Conservation (phyloP, 495 filamentous ascomycete genomes). For the Neurospora sp. region DNA sequence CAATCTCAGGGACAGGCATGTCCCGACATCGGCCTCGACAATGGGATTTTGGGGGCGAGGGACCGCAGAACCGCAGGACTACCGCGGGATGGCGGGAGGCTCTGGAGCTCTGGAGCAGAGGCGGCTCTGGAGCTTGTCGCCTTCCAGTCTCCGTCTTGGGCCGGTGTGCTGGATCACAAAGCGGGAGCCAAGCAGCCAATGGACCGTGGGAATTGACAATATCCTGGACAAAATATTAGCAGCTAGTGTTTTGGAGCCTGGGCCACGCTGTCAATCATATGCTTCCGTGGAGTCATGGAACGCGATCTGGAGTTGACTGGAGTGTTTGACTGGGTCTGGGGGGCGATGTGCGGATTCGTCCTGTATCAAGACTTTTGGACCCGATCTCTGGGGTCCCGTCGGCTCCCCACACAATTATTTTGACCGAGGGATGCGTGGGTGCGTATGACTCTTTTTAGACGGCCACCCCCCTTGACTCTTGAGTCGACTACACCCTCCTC, state of each 20-base stretch:
- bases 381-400: neutral
- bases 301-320: neutral
- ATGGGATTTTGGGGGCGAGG: neutral
- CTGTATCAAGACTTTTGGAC: neutral
- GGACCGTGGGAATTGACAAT: neutral
- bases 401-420: neutral
- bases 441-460: neutral
- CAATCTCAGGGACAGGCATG: constrained; percentile 8
- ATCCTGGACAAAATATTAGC: neutral
- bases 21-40: constrained; percentile 17
- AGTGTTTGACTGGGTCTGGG: neutral
- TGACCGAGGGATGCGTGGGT: neutral
- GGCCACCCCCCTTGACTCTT: neutral
- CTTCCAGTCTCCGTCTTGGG: neutral
- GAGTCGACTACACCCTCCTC: neutral
- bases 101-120: neutral
- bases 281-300: neutral
- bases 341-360: neutral
- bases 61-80: neutral
- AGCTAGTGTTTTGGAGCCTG: neutral
- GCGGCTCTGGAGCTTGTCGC: neutral
- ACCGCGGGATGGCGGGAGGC: neutral
- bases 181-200: neutral
- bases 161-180: neutral
- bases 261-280: neutral